A percentile compares a stretch with the other conserved stretches of the same genome.
phyloP scores from a whole-genome alignment of 306 rosid species.

The Castanopsis chinensis region DNA sequence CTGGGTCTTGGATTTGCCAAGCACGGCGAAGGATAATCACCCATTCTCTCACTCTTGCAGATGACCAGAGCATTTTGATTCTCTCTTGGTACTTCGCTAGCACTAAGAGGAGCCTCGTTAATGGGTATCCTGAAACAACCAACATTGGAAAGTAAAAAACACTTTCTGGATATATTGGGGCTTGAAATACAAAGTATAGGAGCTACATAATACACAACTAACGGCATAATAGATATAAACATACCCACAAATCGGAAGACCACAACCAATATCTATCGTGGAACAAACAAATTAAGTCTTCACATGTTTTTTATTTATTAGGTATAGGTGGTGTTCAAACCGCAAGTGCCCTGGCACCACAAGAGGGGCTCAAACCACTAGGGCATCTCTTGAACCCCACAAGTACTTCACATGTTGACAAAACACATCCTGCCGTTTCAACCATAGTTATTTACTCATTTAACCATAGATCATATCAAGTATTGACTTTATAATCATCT shows the following conservation, averaged over 20 bases:
- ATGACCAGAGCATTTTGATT: slow-evolving; percentile 46
- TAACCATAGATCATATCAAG: background rate
- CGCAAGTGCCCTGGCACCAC: too few species aligned
- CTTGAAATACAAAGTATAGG: background rate
- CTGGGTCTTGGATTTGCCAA: slow-evolving; percentile 57
- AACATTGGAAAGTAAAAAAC: background rate
- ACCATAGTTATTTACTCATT: background rate
- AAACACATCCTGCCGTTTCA: background rate
- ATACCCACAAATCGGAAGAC: background rate
- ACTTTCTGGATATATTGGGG: background rate
- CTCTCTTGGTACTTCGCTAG: slow-evolving; percentile 60
- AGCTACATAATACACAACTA: background rate
- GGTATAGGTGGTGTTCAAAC: too few species aligned
- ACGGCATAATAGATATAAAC: background rate
- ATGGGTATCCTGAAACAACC: slow-evolving; percentile 59
- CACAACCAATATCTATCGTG: background rate
- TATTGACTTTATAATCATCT: background rate
- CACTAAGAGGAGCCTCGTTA: slow-evolving; percentile 47
- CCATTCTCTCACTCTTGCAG: slow-evolving; percentile 78
- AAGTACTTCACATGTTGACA: background rate
- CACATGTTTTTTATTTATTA: too few species aligned
- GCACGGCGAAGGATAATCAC: slow-evolving; percentile 50
- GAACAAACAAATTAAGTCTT: background rate
- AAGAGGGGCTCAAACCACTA: background rate
- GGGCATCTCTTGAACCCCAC: too few species aligned